Percentiles rank a stretch among this genome's conserved stretches.
Conservation (phyloP, 2,329 filamentous ascomycete species). For the Berkeleyomyces basicola region DNA sequence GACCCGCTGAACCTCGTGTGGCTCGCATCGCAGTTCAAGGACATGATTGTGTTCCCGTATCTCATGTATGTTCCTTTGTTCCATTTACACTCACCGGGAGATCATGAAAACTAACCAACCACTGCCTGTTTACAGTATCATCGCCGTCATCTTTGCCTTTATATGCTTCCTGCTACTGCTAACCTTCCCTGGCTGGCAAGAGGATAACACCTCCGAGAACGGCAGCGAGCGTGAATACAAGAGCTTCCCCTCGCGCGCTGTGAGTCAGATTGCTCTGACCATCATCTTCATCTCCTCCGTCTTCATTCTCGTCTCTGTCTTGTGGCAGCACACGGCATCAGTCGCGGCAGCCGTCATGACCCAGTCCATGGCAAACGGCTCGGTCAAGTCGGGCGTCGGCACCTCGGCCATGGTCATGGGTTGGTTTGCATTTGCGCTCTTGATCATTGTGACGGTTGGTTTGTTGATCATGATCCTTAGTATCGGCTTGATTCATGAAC, state of each 20-base stretch:
- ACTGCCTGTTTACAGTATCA: slow-evolving; percentile 46
- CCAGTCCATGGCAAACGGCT: slow-evolving; percentile 82
- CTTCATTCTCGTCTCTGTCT: slow-evolving; percentile 55
- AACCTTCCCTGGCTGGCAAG: slow-evolving; percentile 95
- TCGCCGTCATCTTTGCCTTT: slow-evolving; percentile 94
- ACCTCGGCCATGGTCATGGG: slow-evolving; percentile 91
- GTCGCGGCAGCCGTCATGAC: slow-evolving; percentile 89
- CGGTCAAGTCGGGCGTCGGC: slow-evolving; percentile 74
- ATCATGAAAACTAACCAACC: neutral
- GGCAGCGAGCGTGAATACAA: slow-evolving; percentile 83
- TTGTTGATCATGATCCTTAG: slow-evolving; percentile 93
- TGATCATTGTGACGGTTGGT: slow-evolving; percentile 92
- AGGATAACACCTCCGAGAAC: slow-evolving; percentile 46
- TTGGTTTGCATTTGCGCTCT: slow-evolving; percentile 87
- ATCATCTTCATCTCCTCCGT: slow-evolving; percentile 71
- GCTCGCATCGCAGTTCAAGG: slow-evolving; percentile 93
- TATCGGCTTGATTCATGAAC: slow-evolving; percentile 59
- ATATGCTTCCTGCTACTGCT: slow-evolving; percentile 87
- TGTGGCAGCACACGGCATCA: slow-evolving; percentile 91
- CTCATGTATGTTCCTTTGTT: slow-evolving; percentile 49
- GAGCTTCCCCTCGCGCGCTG: slow-evolving; percentile 79
- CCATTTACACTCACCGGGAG: neutral
- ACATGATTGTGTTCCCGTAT: slow-evolving; percentile 96
- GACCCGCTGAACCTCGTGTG: slow-evolving; percentile 95
- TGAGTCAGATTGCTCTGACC: slow-evolving; percentile 81